Base-by-base conservation (phyloP, 352 stramenopile species). In the Globisporangium yorkense region DNA sequence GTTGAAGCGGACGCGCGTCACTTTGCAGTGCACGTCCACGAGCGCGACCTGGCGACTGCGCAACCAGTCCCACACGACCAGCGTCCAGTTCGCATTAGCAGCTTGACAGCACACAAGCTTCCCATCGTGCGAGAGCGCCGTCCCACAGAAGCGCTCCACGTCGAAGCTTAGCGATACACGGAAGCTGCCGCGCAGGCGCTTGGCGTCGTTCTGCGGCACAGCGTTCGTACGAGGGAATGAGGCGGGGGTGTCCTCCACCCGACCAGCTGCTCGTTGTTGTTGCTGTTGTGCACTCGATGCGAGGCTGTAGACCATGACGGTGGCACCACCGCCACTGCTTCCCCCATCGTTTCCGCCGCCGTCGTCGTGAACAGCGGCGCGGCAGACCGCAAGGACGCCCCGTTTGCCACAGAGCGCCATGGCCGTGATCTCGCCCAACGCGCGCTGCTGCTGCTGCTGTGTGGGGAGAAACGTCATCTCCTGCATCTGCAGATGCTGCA, bases 1-100 rank as follows among this genome's bases (percentile, higher is more conserved):
- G 59, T 93, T 93, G 51, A 93, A 93, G 20, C 70, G 77, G 21
- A 91, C 77, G 33, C 83, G 70, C 48, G 80, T 81, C 39, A 91
- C 80, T 31, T 84, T 74, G 57, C 66, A 84, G 44, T 91, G 80
- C n/a, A 90, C 77, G 9, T 90, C 79, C 0, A 61, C 66, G 24
- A 75, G 54, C 6, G 83, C 80, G 13, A 93, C 59, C 63, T 88
- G 77, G 1, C 83, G 65, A 12, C 75, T 77, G 4, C 79, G 73
- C n/a, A 68, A 71, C 83, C 83, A 93, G 57, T 93, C 83, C 80
- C 79, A 93, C 2, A 93, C 72, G 1, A 85, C 65, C 3, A 93
- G 63, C 46, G 68, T 82, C 81, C 76, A 89, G 8, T 46, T 82
- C 5, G 75, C 48, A 29, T 73, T 89, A 1, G 70, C 65, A 8